Percentiles rank a stretch among this genome's conserved stretches.
Conservation (phyloP, 2,329 filamentous ascomycete species). For the Talaromyces sp. region DNA sequence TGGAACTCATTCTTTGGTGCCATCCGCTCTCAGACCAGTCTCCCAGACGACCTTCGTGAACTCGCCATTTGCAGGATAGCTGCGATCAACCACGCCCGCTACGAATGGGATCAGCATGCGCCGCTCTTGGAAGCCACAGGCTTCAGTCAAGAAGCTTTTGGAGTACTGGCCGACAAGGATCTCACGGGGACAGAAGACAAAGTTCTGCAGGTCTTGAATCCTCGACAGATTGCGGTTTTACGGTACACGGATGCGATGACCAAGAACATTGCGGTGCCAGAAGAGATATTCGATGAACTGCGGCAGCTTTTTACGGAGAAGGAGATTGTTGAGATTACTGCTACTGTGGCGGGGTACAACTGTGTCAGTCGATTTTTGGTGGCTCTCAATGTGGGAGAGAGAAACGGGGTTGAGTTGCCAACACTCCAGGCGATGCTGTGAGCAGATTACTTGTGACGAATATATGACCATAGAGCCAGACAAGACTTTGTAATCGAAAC, state of each 20-base stretch:
- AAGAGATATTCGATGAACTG: not conserved
- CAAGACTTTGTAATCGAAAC: no score
- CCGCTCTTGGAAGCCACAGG: not conserved
- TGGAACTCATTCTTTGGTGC: slow-evolving; percentile 57
- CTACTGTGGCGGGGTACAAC: not conserved
- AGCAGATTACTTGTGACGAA: not conserved
- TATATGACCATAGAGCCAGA: not conserved
- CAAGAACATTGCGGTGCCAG: not conserved
- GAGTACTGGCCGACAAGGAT: not conserved
- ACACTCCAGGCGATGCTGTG: not conserved
- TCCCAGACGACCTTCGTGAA: slow-evolving; percentile 59
- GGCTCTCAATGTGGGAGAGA: not conserved
- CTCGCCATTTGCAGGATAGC: slow-evolving; percentile 77
- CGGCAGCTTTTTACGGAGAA: not conserved
- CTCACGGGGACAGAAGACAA: not conserved
- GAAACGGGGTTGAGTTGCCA: not conserved
- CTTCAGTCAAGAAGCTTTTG: not conserved
- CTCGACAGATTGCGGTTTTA: not conserved
- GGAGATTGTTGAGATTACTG: not conserved
- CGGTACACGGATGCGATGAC: not conserved
- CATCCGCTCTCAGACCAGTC: slow-evolving; percentile 50
- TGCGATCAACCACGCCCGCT: slow-evolving; percentile 73
- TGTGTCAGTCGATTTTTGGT: not conserved
- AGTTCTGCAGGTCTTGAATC: not conserved
- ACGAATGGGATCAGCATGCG: slow-evolving; percentile 67